Conservation (phyloP, 495 filamentous ascomycete genomes). For the Trichocladium uniseriatum region DNA sequence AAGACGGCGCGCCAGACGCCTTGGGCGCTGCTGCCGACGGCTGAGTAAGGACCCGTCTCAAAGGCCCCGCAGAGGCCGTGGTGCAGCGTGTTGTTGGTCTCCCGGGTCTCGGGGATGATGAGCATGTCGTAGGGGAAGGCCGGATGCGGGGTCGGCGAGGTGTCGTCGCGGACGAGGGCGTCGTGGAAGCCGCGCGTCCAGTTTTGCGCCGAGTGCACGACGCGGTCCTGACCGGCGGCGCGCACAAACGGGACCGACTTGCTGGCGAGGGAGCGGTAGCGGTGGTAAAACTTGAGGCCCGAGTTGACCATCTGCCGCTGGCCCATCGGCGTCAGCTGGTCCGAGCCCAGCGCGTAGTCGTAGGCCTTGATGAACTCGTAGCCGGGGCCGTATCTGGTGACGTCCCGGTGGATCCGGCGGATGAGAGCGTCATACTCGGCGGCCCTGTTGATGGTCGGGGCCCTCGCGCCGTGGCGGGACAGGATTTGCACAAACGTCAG, state of each 20-base stretch:
- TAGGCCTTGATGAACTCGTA: constrained; percentile 59
- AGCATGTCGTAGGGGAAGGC: constrained; percentile 48
- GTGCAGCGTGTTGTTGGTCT: constrained; percentile 68
- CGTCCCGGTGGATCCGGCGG: constrained; percentile 49
- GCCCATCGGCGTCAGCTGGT: constrained; percentile 66
- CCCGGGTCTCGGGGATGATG: constrained; percentile 52
- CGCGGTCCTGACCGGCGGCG: constrained; percentile 58
- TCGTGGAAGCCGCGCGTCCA: constrained; percentile 63
- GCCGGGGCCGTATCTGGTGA: constrained; percentile 44
- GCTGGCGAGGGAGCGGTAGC: constrained; percentile 51
- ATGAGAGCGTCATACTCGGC: constrained; percentile 47
- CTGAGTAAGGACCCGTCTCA: constrained; percentile 37
- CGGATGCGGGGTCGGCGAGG: constrained; percentile 19
- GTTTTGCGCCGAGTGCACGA: constrained; percentile 61
- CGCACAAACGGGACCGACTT: constrained; percentile 59
- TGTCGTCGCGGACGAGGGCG: constrained; percentile 41
- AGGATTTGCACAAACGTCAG: constrained; percentile 72
- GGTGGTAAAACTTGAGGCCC: constrained; percentile 61
- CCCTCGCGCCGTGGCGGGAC: constrained; percentile 75
- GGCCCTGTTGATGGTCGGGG: constrained; percentile 59
- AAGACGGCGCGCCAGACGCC: constrained; percentile 47
- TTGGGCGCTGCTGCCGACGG: constrained; percentile 42
- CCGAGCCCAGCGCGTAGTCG: constrained; percentile 61
- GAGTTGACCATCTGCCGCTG: constrained; percentile 65
- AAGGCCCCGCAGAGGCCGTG: constrained; percentile 61